Evolutionary conservation across 345 rosid genomes (phyloP), one percentile per base, ranked within the genome.

Genomic region (Eucalyptus regnans): DNA sequence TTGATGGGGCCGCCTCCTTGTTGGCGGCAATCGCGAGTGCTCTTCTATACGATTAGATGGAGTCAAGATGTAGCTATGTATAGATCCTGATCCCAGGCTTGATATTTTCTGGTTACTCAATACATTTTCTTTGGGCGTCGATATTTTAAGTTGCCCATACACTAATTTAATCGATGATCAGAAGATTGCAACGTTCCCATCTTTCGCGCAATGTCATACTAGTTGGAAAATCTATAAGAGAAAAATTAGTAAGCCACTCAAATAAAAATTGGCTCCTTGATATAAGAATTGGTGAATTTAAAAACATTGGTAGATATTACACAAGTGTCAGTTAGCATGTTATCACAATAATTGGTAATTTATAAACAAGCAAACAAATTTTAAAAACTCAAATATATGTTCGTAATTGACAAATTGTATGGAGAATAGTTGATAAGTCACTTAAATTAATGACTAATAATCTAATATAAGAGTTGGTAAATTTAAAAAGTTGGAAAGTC

Each of bases 1-100:
- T 92, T 1, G 96, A 97, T 9, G 99, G 99, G 25, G 93, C 98
- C 10, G 94, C 97, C 86, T 95, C 93, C 60, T 90, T 97, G 44
- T 96, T 91, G 86, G 92, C 93, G 1, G 90, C 93, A 12, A 76
- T 96, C 1, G 97, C 96, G 0, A 92, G 44, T 93, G 6, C 96
- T 95, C 94, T 93, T 97, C 37, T 92, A 1, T 58, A 76, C 87
- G 20, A 88, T n/a, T n/a, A 64, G 71, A n/a, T 64, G 37, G 18
- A 64, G 37, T 64, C 17, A 64, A 64, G 9, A 64, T 62, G 33
- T 7, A 64, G 17, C 33, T 64, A 29, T 64, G 37, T 64, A 64
- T 29, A 29, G 76, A 64, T 29, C 37, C 9, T 29, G 37, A 64
- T 14, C 37, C 76, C 13, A 14, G 33, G 76, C 76, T 64, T 64